A percentile compares a stretch with the other conserved stretches of the same genome.
phyloP scores from a whole-genome alignment of 768 basidiomycete genomes.

The Thelephora ganbajun region DNA sequence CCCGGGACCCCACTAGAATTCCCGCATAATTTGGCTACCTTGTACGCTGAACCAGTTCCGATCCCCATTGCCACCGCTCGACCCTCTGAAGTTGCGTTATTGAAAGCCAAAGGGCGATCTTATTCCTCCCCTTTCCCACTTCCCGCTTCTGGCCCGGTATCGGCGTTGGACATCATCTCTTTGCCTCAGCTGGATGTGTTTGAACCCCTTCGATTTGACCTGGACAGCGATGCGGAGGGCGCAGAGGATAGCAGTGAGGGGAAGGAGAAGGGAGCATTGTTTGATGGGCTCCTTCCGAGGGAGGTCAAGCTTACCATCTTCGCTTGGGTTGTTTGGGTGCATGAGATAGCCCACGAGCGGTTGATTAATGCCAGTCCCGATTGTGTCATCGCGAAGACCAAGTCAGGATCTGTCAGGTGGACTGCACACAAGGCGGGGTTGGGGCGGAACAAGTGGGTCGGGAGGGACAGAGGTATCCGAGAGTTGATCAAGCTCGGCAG shows the following conservation, averaged over 20 bases:
- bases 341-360: constrained; percentile 44
- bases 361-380: constrained; percentile 11
- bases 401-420: constrained; percentile 33
- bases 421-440: constrained; percentile 46
- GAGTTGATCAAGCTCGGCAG: constrained; percentile 70
- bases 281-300: constrained; percentile 56
- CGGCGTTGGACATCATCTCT: constrained; percentile 46
- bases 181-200: constrained; percentile 34
- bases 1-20: too few relatives aligned
- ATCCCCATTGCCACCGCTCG: neutral
- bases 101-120: constrained; percentile 42
- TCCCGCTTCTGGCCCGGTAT: constrained; percentile 11
- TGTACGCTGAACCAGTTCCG: too few relatives aligned
- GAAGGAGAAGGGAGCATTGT: constrained; percentile 12
- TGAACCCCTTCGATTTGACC: constrained; percentile 29
- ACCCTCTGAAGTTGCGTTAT: constrained; percentile 9
- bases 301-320: constrained; percentile 58
- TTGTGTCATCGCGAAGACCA: too few relatives aligned
- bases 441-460: constrained; percentile 58
- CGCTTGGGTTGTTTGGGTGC: constrained; percentile 34
- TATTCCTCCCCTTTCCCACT: constrained; percentile 52
- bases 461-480: constrained; percentile 55
- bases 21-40: too few relatives aligned
- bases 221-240: constrained; percentile 26
- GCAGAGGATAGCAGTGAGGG: too few relatives aligned